Base-by-base conservation (phyloP, 2,329 filamentous ascomycete genomes). In the Curvularia sp. region DNA sequence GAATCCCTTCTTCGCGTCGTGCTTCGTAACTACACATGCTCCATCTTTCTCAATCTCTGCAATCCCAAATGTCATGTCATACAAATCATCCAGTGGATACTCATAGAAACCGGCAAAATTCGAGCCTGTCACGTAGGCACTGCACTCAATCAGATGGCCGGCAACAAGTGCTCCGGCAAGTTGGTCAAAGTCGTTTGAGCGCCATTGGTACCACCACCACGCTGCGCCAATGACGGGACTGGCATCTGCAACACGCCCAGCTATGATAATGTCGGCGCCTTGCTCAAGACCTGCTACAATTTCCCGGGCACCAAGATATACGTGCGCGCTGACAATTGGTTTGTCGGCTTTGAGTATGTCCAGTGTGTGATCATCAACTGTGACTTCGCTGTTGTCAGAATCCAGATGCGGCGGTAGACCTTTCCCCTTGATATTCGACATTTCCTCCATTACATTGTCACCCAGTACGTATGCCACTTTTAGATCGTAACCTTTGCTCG, bases 21-120 rank as follows among this genome's bases (percentile, higher is more conserved):
- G 82, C 60, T 84, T 85, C 2, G 81, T 82, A 38, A 85, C 77
- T 15, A 83, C 70, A 30, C 78, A 82, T 1, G 73, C 75, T 0
- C 83, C 83, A 62, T 81, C 78, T 0, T 44, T 67, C 4, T 73
- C 76, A 18, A 86, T 75, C 54, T 85, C 83, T 0, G 79, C 82
- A 56, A 86, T 83, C 0, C 81, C 82, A 44, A 82, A 82, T 0
- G 77, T 76, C 1, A 82, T 75, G 46, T 81, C 79, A 46, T 81
- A 69, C 24, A 83, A 71, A 0, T 71, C 66, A 7, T 82, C 77
- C 0, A 81, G 56, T 1, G 75, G 60, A 55, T 80, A 78, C 2
- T 81, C 78, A 33, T 81, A 76, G 53, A 81, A 85, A 0, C 83
- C 85, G 0, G 83, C 78, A 58, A 85, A 87, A 61, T 87, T 86